Evolutionary conservation across 106 monocot genomes (phyloP).

Genomic region (Narthecium ossifragum): DNA sequence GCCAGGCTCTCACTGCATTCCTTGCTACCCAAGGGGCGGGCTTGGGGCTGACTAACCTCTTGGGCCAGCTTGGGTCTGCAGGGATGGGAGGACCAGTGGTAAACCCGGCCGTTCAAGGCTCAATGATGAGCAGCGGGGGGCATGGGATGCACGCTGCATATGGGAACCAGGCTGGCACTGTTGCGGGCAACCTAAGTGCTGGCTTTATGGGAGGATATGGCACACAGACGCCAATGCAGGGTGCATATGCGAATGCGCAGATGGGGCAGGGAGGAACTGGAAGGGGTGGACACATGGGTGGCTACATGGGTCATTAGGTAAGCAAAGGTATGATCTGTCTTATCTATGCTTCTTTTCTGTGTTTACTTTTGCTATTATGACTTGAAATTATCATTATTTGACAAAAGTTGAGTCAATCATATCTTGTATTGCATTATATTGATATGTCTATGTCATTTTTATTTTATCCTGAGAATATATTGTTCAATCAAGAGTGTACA

Average conservation of each 20-base stretch:
- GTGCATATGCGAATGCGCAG: slow-evolving; percentile 48
- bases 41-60: slow-evolving; percentile 37
- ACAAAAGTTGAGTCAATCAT: not conserved
- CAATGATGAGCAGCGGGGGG: slow-evolving; percentile 11
- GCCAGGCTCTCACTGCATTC: slow-evolving; percentile 59
- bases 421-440: not conserved
- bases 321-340: not conserved
- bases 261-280: slow-evolving; percentile 28
- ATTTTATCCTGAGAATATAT: not conserved
- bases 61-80: slow-evolving; percentile 26
- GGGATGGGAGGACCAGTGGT: slow-evolving; percentile 6
- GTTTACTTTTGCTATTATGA: not conserved
- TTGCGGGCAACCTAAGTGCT: slow-evolving; percentile 16
- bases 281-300: slow-evolving; percentile 33
- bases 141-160: slow-evolving; percentile 32
- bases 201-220: slow-evolving; percentile 30
- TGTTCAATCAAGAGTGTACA: too few species aligned
- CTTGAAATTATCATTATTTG: not conserved
- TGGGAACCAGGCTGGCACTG: slow-evolving; percentile 29
- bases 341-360: not conserved
- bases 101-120: slow-evolving; percentile 14
- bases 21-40: slow-evolving; percentile 41
- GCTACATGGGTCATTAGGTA: slow-evolving; percentile 57
- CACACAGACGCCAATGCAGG: slow-evolving; percentile 21
- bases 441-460: not conserved